Evolutionary conservation across 2,329 filamentous ascomycete genomes (phyloP).

Genomic region (Venturia carpophila): DNA sequence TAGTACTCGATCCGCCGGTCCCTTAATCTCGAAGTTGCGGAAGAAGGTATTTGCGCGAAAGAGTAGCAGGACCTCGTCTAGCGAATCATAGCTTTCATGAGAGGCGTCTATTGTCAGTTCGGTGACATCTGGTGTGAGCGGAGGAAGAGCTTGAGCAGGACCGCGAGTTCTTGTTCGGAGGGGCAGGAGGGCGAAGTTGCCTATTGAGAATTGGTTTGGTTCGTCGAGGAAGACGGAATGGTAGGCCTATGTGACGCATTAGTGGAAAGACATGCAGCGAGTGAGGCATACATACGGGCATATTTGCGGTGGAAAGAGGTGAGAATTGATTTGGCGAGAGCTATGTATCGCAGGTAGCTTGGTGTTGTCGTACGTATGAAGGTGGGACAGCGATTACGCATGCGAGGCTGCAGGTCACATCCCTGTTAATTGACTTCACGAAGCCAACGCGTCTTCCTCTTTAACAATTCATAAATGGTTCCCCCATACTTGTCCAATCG

Average conservation of each 20-base stretch:
- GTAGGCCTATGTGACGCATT: constrained; percentile 57
- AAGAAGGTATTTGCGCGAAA: constrained; percentile 99
- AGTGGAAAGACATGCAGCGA: neutral
- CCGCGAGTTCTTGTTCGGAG: constrained; percentile 91
- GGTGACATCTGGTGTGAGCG: constrained; percentile 47
- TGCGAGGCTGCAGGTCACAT: neutral
- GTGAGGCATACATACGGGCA: constrained; percentile 9
- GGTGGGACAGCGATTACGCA: constrained; percentile 5
- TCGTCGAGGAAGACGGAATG: constrained; percentile 92
- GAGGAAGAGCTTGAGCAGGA: constrained; percentile 78
- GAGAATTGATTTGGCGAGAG: neutral
- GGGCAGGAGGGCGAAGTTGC: constrained; percentile 91
- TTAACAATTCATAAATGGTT: neutral
- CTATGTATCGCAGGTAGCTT: neutral
- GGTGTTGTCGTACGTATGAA: neutral
- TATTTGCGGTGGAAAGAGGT: neutral
- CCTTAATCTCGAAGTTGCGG: constrained; percentile 98
- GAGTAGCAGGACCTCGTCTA: constrained; percentile 85
- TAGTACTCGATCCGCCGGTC: constrained; percentile 83
- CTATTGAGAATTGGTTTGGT: constrained; percentile 61
- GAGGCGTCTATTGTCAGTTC: constrained; percentile 62
- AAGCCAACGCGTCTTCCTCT: constrained; percentile 20
- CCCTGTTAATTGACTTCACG: neutral
- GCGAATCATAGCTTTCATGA: constrained; percentile 87
- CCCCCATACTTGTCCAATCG: neutral